Evolutionary conservation across 2,329 filamentous ascomycete genomes (phyloP), one percentile per base, ranked within the genome.

Genomic region (Macroventuria anomochaeta): DNA sequence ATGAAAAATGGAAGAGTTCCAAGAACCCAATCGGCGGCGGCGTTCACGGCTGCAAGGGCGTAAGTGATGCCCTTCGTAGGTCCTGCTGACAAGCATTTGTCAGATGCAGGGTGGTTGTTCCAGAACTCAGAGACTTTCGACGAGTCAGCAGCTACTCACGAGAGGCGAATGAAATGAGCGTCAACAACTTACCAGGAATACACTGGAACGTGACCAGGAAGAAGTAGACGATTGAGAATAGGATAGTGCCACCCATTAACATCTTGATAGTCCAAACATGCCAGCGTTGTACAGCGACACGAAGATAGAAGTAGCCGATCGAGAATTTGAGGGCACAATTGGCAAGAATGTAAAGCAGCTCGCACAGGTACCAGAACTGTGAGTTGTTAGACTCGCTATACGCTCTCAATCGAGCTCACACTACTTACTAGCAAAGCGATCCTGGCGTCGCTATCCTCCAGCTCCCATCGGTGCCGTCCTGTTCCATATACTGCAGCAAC

Each of bases 341-440:
- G 5, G 77, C 74, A 48, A 81, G 66, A 7, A 80, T 77, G 64
- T 85, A 85, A 57, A 79, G 78, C n/a, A 81, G 70, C 61, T 84
- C 82, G 58, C 80, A 81, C n/a, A 84, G 75, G 72, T 80, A 85
- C 81, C 81, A 85, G 59, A 71, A 76, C 76, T 77, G 17, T 20
- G 3, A 11, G 10, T 6, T 11, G 33, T 54, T 13, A 54, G 39
- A 32, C 18, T 12, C 2, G 13, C 7, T 44, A 5, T 7, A 25
- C 2, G 3, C n/a, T 17, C 6, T 20, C 11, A 6, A n/a, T 8
- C 5, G 18, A 25, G 13, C 13, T 15, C 13, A 13, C 3, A 2
- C 0, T 5, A 57, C 58, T 36, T 46, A 74, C 73, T 28, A 69
- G 41, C 2, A 75, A 54, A 21, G 72, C 71, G 23, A 46, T 71